Evolutionary conservation across 2,329 filamentous ascomycete genomes (phyloP).

Genomic region (Aspergillus caelatus): DNA sequence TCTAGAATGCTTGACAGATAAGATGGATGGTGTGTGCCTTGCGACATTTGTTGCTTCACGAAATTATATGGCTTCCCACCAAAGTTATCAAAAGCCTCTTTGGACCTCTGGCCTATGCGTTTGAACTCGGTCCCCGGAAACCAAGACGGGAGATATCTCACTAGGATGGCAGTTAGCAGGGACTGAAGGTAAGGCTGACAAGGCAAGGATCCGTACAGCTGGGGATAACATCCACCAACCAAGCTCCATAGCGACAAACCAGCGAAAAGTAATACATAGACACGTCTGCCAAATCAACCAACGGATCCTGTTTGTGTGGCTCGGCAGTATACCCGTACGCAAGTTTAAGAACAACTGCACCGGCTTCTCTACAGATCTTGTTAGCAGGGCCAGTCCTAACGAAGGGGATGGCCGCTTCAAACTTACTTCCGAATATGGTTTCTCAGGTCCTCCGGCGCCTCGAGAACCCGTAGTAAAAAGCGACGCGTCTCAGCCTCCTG

Average conservation of each 20-base stretch:
- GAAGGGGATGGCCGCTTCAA: neutral
- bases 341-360: conserved; percentile 44
- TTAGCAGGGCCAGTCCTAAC: neutral
- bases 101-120: conserved; percentile 39
- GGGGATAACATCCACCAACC: conserved; percentile 50
- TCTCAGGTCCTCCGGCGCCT: conserved; percentile 41
- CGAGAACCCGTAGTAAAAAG: conserved; percentile 47
- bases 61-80: conserved; percentile 47
- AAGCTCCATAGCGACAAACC: conserved; percentile 44
- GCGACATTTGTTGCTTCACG: conserved; percentile 44
- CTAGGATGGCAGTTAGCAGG: conserved; percentile 12
- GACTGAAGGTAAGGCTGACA: neutral
- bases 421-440: conserved; percentile 42
- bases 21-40: conserved; percentile 36
- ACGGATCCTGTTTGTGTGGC: conserved; percentile 23
- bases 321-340: conserved; percentile 36
- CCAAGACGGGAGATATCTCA: conserved; percentile 45
- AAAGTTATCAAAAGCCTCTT: conserved; percentile 28
- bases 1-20: conserved; percentile 45
- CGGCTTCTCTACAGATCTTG: conserved; percentile 32
- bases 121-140: conserved; percentile 51
- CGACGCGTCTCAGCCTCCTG: conserved; percentile 48
- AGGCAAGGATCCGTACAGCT: conserved; percentile 3
- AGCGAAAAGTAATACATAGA: conserved; percentile 46
- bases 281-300: conserved; percentile 46